A percentile compares a stretch with the other conserved stretches of the same genome.
phyloP scores from a whole-genome alignment of 1,284 basidiomycete genomes.

The Paramarasmius palmivorus region DNA sequence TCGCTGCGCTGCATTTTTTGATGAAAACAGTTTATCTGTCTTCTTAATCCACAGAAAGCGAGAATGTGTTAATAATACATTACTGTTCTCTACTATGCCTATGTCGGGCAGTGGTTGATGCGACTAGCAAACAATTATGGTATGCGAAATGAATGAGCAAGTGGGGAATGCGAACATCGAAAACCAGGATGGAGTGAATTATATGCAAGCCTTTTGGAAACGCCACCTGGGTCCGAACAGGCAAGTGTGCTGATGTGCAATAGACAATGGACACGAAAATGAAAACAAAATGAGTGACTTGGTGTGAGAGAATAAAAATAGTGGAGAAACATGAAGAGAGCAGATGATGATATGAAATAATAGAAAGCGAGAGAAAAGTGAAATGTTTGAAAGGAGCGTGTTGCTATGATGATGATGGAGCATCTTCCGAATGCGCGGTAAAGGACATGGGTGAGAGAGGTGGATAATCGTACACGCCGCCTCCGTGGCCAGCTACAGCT shows the following conservation, averaged over 20 bases:
- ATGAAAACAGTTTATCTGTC: not conserved
- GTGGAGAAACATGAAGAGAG: not conserved
- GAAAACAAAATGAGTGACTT: not conserved
- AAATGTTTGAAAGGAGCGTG: conserved; percentile 26
- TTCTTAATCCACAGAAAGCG: conserved; percentile 1
- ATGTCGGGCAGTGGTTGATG: conserved; percentile 10
- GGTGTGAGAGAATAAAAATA: not conserved
- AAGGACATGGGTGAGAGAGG: conserved; percentile 75
- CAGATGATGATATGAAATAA: conserved; percentile 17
- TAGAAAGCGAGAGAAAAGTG: conserved; percentile 22
- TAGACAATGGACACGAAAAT: not conserved
- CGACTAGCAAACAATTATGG: conserved; percentile 10
- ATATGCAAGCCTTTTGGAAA: conserved; percentile 9
- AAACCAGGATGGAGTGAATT: conserved; percentile 5
- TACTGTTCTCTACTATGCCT: conserved; percentile 11
- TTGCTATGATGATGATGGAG: conserved; percentile 4
- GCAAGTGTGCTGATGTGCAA: conserved; percentile 6
- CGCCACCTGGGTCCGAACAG: conserved; percentile 11
- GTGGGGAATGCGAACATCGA: not conserved
- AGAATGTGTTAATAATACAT: conserved; percentile 11
- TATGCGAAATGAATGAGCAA: not conserved
- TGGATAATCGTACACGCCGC: conserved; percentile 58
- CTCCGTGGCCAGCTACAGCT: conserved; percentile 60
- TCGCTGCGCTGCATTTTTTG: not conserved
- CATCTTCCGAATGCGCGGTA: conserved; percentile 39